Percentiles rank a stretch among this genome's conserved stretches.
Evolutionary conservation across 352 stramenopile genomes (phyloP).

Genomic region (Pythium dissotocum): DNA sequence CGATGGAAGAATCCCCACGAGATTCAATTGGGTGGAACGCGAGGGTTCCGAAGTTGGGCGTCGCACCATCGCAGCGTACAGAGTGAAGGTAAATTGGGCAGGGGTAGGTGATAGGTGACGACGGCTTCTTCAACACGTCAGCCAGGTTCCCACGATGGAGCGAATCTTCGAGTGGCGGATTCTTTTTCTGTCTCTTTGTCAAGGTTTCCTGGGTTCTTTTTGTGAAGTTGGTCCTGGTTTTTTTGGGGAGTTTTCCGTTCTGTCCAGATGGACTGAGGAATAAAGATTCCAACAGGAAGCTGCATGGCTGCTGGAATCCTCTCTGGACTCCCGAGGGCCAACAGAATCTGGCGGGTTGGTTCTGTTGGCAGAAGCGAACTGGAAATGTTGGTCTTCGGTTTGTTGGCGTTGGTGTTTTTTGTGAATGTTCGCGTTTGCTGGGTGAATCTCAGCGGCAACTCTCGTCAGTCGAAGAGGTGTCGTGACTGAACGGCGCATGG

Average conservation of each 20-base stretch:
- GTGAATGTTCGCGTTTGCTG: not conserved
- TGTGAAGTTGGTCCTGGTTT: not conserved
- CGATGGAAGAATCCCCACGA: slow-evolving; percentile 8
- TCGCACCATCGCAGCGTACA: not conserved
- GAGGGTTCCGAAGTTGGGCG: slow-evolving; percentile 24
- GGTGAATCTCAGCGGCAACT: not conserved
- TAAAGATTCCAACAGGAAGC: not conserved
- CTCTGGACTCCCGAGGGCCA: not conserved
- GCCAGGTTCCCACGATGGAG: not conserved
- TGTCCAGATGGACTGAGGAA: not conserved
- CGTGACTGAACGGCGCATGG: not conserved
- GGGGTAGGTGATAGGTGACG: slow-evolving; percentile 6
- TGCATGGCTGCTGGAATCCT: no score
- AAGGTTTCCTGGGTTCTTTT: not conserved
- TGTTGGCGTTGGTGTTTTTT: slow-evolving; percentile 1
- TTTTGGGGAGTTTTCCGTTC: not conserved
- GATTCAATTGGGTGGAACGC: slow-evolving; percentile 23
- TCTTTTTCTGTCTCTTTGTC: slow-evolving; percentile 18
- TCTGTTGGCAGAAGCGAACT: not conserved
- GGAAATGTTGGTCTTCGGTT: not conserved
- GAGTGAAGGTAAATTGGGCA: slow-evolving; percentile 18
- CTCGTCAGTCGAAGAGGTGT: not conserved
- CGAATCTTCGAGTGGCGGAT: slow-evolving; percentile 26
- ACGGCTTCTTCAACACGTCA: slow-evolving; percentile 1
- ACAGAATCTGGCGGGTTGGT: slow-evolving; percentile 1